These are phyloP conservation scores for Aspergillus kassunensis DNA, from an alignment of 495 filamentous ascomycete genomes.

Conservation along the genomic window DNA sequence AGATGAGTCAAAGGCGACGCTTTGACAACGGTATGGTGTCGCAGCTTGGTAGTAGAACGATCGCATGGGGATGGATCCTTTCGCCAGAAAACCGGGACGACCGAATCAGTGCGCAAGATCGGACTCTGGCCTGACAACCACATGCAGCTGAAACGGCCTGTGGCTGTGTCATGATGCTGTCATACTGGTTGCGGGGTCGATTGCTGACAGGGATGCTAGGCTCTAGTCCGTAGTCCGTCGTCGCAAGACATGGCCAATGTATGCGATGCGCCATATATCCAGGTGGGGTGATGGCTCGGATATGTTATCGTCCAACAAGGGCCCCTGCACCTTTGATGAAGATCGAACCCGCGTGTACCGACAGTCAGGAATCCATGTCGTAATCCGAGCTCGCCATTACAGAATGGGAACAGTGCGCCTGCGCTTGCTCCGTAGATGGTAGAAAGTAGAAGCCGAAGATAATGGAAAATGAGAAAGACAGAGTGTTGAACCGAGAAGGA, in stretches of 20 bases:
- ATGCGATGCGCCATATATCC: conserved; percentile 8
- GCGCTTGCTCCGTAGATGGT: conserved; percentile 15
- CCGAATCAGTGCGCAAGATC: conserved; percentile 9
- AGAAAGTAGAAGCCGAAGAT: conserved; percentile 14
- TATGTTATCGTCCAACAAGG: conserved; percentile 11
- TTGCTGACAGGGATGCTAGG: conserved; percentile 9
- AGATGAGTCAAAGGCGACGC: conserved; percentile 7
- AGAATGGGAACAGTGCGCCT: conserved; percentile 19
- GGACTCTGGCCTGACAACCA: conserved; percentile 5
- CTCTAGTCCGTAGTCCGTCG: too few relatives aligned
- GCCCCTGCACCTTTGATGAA: conserved; percentile 9
- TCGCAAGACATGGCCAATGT: conserved; percentile 7
- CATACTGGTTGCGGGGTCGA: conserved; percentile 19
- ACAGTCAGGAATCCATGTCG: conserved; percentile 11
- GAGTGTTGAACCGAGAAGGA: background rate
- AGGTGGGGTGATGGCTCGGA: conserved; percentile 12
- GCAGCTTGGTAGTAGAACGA: background rate
- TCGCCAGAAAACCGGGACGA: conserved; percentile 4
- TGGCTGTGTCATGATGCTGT: conserved; percentile 15
- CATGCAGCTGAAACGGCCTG: conserved; percentile 15
- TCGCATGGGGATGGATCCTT: conserved; percentile 2
- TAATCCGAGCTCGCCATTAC: conserved; percentile 17
- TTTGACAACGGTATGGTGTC: conserved; percentile 16
- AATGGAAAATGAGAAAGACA: conserved; percentile 6
- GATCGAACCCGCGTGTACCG: conserved; percentile 14